phyloP scores from a whole-genome alignment of 768 basidiomycete species.

The Amanita rubescens region DNA sequence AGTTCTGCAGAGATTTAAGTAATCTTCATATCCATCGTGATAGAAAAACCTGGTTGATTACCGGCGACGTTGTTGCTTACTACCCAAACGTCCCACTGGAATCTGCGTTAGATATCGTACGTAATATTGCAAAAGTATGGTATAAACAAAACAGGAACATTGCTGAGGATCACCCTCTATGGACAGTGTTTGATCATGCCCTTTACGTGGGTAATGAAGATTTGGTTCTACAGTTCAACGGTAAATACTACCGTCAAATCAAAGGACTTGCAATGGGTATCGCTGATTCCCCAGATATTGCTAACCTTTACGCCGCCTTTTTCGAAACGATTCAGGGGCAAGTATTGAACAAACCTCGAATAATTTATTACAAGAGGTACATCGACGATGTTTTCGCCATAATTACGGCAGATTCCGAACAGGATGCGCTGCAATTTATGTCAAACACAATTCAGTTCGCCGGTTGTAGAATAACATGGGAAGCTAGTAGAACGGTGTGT shows the following conservation, averaged over 20 bases:
- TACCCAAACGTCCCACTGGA: slow-evolving; percentile 9
- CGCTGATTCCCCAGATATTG: background rate
- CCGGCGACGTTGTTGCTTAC: slow-evolving; percentile 7
- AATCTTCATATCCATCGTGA: background rate
- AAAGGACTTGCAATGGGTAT: slow-evolving; percentile 5
- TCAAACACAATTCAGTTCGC: background rate
- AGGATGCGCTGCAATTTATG: background rate
- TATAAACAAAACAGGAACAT: background rate
- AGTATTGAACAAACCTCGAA: too few relatives aligned
- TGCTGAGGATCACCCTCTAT: background rate
- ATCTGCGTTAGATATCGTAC: background rate
- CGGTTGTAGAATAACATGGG: background rate
- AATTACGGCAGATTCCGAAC: background rate
- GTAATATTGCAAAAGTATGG: background rate
- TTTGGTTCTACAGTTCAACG: slow-evolving; percentile 9
- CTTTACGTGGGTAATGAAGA: slow-evolving; percentile 10
- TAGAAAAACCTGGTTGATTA: background rate
- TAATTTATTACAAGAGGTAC: background rate
- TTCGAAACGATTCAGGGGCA: too few relatives aligned
- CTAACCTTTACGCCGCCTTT: background rate
- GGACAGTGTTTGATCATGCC: background rate
- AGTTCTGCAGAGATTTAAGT: background rate
- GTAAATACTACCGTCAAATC: slow-evolving; percentile 7
- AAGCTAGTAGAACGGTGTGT: background rate
- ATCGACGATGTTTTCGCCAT: background rate